Evolutionary conservation across 2,329 filamentous ascomycete genomes (phyloP), one percentile per base, ranked within the genome.

Genomic region (Dothiorella sarmentorum): DNA sequence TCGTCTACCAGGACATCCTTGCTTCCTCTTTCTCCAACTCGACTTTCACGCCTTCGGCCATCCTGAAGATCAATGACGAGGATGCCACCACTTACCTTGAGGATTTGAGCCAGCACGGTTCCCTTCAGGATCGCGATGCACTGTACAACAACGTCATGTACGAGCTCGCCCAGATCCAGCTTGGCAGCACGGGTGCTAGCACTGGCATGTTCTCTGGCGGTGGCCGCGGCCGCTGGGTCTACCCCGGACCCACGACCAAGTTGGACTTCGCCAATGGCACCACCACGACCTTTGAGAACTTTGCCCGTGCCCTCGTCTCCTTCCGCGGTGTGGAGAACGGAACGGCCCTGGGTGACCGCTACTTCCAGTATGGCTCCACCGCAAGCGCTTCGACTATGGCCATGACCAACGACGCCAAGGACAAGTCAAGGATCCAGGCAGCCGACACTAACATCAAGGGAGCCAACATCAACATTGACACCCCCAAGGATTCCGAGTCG

Each of bases 61-160:
- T 87, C 31, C 70, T 72, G 1, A 68, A 78, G 60, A 85, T 87
- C 67, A 82, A 87, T 63, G 83, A 80, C n/a, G 68, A 78, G 43
- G 75, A 84, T 42, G 81, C 79, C 3, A 75, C 75, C 5, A 73
- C 74, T 0, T 81, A 76, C 60, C 71, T 85, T 17, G 71, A 78
- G 40, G 72, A 79, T 2, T 77, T 76, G 67, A 75, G 78, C 9
- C 71, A 77, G 51, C 73, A 71, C 55, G 79, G 80, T 58, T 73
- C 69, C 31, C 74, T 79, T 26, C 83, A 85, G 62, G 83, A 85
- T 62, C 75, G 74, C 1, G 83, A 85, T 69, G 82, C 82, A 20
- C 73, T 83, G 61, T 86, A 80, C 69, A 80, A 79, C 67, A 76
- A 76, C 56, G 64, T 78, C 7, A 79, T 80, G 64, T 78, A 79